phyloP scores from a whole-genome alignment of 768 basidiomycete species.

The Tubosaeta brunneosetosa region DNA sequence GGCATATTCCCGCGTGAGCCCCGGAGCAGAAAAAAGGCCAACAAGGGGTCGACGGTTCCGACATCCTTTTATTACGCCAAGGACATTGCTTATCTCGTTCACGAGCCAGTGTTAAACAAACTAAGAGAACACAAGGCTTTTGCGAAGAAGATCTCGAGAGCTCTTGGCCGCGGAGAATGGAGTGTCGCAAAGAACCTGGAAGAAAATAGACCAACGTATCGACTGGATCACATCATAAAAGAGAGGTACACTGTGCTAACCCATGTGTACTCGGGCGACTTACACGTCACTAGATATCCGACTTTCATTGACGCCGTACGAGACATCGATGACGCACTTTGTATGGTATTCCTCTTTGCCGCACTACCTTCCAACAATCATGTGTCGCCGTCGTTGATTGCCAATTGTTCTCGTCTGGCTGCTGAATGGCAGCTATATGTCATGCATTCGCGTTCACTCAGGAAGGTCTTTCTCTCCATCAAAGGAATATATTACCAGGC shows the following conservation, averaged over 20 bases:
- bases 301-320: slow-evolving; percentile 94
- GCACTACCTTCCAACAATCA: slow-evolving; percentile 83
- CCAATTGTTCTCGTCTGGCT: slow-evolving; percentile 85
- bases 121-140: slow-evolving; percentile 97
- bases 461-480: slow-evolving; percentile 92
- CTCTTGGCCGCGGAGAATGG: slow-evolving; percentile 94
- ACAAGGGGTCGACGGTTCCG: slow-evolving; percentile 95
- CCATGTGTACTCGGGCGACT: neutral
- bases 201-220: slow-evolving; percentile 87
- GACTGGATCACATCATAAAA: slow-evolving; percentile 94
- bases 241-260: slow-evolving; percentile 61
- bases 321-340: slow-evolving; percentile 96
- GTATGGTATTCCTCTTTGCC: slow-evolving; percentile 91
- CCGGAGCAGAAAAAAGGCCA: slow-evolving; percentile 83
- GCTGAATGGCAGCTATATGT: slow-evolving; percentile 97
- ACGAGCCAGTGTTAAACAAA: slow-evolving; percentile 92
- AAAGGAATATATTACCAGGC: slow-evolving; percentile 99
- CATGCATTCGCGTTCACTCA: slow-evolving; percentile 78
- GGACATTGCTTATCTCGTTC: slow-evolving; percentile 94
- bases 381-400: slow-evolving; percentile 76
- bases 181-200: slow-evolving; percentile 89
- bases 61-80: slow-evolving; percentile 98
- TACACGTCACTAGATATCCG: slow-evolving; percentile 65
- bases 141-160: slow-evolving; percentile 91
- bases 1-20: slow-evolving; percentile 99